Percentiles rank a stretch among this genome's conserved stretches.
Conservation (phyloP, 371 early-diverging fungal species). For the Lichtheimia corymbifera region DNA sequence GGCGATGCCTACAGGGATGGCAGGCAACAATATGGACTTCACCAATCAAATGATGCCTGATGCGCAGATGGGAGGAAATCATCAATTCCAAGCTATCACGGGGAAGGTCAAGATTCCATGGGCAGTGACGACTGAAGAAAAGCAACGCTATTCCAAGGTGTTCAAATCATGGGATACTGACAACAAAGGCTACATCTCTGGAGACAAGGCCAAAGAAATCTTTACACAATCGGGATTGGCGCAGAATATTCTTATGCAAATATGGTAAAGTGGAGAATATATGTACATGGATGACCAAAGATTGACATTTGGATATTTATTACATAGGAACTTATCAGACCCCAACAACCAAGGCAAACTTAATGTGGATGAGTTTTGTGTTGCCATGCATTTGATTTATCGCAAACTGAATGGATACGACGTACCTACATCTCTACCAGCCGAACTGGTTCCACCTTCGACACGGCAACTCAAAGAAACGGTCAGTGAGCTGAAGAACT, state of each 20-base stretch:
- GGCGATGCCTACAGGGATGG: slow-evolving; percentile 48
- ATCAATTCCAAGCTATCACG: slow-evolving; percentile 32
- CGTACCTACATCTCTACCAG: slow-evolving; percentile 78
- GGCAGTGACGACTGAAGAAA: slow-evolving; percentile 83
- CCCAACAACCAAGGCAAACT: slow-evolving; percentile 85
- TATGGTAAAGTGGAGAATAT: slow-evolving; percentile 74
- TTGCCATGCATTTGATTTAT: slow-evolving; percentile 93
- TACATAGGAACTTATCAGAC: slow-evolving; percentile 84
- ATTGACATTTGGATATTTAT: neutral
- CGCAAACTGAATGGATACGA: slow-evolving; percentile 77
- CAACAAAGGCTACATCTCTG: slow-evolving; percentile 74
- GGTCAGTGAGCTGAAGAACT: slow-evolving; percentile 55
- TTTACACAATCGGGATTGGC: slow-evolving; percentile 87
- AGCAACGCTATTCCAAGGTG: slow-evolving; percentile 76
- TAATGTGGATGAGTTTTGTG: slow-evolving; percentile 89
- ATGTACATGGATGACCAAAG: neutral
- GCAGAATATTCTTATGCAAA: slow-evolving; percentile 75
- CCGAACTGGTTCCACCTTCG: slow-evolving; percentile 82
- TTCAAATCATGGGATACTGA: slow-evolving; percentile 89
- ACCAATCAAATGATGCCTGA: slow-evolving; percentile 54
- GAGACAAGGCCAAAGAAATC: slow-evolving; percentile 81
- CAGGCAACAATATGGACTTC: slow-evolving; percentile 39
- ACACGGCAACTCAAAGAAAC: slow-evolving; percentile 63
- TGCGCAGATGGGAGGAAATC: slow-evolving; percentile 12
- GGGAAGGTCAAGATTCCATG: slow-evolving; percentile 58